Evolutionary conservation across 2,329 filamentous ascomycete genomes (phyloP), one percentile per base, ranked within the genome.

Genomic region (Monascus ruber): DNA sequence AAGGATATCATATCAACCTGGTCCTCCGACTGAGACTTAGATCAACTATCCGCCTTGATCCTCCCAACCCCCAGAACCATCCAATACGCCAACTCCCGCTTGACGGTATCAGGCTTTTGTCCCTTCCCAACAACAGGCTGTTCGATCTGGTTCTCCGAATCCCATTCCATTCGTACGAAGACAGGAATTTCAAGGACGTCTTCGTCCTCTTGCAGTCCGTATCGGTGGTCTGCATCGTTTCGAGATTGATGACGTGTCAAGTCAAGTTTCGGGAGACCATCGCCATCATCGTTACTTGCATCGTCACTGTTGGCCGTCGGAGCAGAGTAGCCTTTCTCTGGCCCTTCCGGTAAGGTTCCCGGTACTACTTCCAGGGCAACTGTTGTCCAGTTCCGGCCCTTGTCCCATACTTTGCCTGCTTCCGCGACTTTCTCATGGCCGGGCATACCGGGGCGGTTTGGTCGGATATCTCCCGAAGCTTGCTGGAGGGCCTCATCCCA

Each of bases 371-470:
- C 91, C 25, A 98, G 71, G 17, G 95, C 84, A 7, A 98, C 85
- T 48, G 81, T 91, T 10, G 91, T 91, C 85, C 88, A 95, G 60
- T 96, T 98, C 29, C 88, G 73, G 0, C 88, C 89, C 39, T 81
- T 77, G 47, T 95, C 88, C 84, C 86, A 98, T n/a, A 96, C 80
- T 64, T 96, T 96, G 38, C 89, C 91, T 0, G 85, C 85, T 60
- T 94, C 87, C 10, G 84, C 79, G 36, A 77, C 74, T 37, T 67
- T 71, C 32, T 64, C 61, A n/a, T 58, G 55, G 25, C 52, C 56
- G 33, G 55, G 67, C 51, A 46, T 55, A 56, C 61, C 62, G 9
- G 63, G 55, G 26, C 59, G 60, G 4, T 60, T 58, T 24, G 66
- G 53, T 65, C 67, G 52, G 57, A 57, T 51, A 53, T 65, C 56